Base-by-base conservation (phyloP, 1,284 basidiomycete genomes). In the Bondarzewia mesenterica region DNA sequence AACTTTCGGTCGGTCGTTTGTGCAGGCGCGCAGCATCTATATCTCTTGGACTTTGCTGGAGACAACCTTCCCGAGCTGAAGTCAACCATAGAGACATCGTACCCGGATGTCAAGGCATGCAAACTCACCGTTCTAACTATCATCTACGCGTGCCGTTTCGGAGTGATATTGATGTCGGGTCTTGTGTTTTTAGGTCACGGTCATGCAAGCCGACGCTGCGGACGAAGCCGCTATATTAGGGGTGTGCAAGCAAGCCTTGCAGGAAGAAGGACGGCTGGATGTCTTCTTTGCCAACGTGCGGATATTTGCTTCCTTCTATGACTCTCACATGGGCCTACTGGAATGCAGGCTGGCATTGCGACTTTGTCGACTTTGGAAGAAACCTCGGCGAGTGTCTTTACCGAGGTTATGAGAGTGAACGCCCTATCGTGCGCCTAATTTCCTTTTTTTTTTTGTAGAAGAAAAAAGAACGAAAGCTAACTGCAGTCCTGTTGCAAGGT, bases 281-380 rank as follows among this genome's bases (percentile, higher is more conserved):
- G 84, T 95, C 55, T 96, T 94, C 73, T 96, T 93, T 61, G 93
- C 93, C 35, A 96, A 97, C 61, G 92, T 90, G 57, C 57, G 78
- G 22, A 15, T 22, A 5, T 43, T 36, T n/a, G 14, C 12, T 22
- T 22, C 16, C 10, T 14, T 22, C 12, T 43, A 16, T 43, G 42
- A 43, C 7, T 3, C 12, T 20, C 7, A 21, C 29, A 15, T 57
- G 20, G 56, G 26, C 29, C 44, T 29, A 2, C 15, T 18, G 43
- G 32, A 35, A 25, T 21, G 23, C 56, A 89, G 87, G 85, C 86
- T 51, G 85, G 85, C 7, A 62, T 85, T 43, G 77, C 74, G 3
- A 72, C 73, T 1, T 60, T 47, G 15, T 57, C 69, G n/a, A 60
- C 63, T 4, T 58, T 93, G 36, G 63, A 70, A 7, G 70, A 80